Conservation (phyloP, 1,284 basidiomycete species). For the Sanghuangporus sanghuang region DNA sequence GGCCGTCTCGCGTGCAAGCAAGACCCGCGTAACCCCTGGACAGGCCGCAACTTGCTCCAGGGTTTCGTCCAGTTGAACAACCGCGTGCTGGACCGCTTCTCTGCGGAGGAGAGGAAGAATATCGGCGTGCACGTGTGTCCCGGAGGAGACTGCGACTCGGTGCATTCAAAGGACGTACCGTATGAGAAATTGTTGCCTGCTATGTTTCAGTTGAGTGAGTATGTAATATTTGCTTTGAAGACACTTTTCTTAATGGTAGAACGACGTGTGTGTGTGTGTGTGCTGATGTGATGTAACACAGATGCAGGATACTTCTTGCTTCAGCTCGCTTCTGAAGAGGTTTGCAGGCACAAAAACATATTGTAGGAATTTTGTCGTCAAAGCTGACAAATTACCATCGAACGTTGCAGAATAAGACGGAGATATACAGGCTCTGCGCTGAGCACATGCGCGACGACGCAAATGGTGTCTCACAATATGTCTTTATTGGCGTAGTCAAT, state of each 20-base stretch:
- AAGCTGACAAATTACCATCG: not conserved
- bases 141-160: slow-evolving; percentile 21
- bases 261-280: not conserved
- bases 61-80: slow-evolving; percentile 23
- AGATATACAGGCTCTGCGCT: slow-evolving; percentile 13
- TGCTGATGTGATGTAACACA: not conserved
- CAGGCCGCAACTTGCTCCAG: slow-evolving; percentile 19
- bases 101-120: slow-evolving; percentile 21
- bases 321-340: slow-evolving; percentile 20
- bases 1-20: slow-evolving; percentile 21
- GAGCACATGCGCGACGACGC: not conserved
- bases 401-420: slow-evolving; percentile 14
- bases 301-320: slow-evolving; percentile 24
- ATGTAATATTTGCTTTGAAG: not conserved
- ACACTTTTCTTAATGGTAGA: not conserved
- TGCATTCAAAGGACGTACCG: slow-evolving; percentile 19
- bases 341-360: not conserved
- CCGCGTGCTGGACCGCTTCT: slow-evolving; percentile 21
- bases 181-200: slow-evolving; percentile 20
- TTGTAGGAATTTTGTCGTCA: not conserved
- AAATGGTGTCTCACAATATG: slow-evolving; percentile 13
- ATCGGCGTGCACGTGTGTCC: slow-evolving; percentile 24
- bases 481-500: slow-evolving; percentile 22
- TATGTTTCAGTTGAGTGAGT: slow-evolving; percentile 15
- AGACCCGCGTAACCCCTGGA: slow-evolving; percentile 22